These are phyloP conservation scores for Lipomyces chichibuensis DNA, from an alignment of 805 yeast genomes.

Conservation along the genomic window DNA sequence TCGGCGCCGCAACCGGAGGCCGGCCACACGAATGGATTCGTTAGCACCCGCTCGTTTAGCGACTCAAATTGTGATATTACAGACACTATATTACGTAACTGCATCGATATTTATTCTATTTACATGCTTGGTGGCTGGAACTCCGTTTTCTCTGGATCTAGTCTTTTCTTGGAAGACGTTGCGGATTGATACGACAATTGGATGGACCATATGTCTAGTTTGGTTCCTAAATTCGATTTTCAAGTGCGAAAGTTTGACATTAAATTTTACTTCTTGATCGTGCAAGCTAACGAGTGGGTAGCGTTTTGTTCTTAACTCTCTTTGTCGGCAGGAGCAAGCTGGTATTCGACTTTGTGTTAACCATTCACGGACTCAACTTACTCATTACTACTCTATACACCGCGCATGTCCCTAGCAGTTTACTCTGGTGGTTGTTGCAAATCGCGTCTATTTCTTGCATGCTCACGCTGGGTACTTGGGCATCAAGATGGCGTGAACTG, in stretches of 20 bases:
- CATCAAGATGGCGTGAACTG: constrained; percentile 88
- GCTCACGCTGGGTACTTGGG: constrained; percentile 83
- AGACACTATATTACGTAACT: constrained; percentile 73
- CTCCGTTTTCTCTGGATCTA: constrained; percentile 67
- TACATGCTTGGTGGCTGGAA: constrained; percentile 70
- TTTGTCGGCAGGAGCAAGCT: constrained; percentile 90
- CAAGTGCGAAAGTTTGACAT: constrained; percentile 23
- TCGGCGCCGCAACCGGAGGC: constrained; percentile 12
- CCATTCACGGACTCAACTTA: constrained; percentile 81
- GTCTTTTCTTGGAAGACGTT: constrained; percentile 80
- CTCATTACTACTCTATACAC: constrained; percentile 68
- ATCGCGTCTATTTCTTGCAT: constrained; percentile 65
- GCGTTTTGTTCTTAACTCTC: constrained; percentile 80
- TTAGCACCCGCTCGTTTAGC: constrained; percentile 63
- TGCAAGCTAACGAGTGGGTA: constrained; percentile 37
- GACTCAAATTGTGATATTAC: constrained; percentile 76
- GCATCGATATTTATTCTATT: constrained; percentile 69
- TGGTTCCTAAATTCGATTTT: constrained; percentile 86
- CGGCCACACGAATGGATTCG: constrained; percentile 45
- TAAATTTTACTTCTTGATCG: not conserved
- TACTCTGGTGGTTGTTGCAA: constrained; percentile 87
- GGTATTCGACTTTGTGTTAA: constrained; percentile 96
- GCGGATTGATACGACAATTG: constrained; percentile 74
- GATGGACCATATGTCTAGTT: constrained; percentile 68
- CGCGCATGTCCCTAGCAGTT: constrained; percentile 65